Evolutionary conservation across 2,329 filamentous ascomycete genomes (phyloP), one percentile per base, ranked within the genome.

Genomic region (Aspergillus ochraceoroseus): DNA sequence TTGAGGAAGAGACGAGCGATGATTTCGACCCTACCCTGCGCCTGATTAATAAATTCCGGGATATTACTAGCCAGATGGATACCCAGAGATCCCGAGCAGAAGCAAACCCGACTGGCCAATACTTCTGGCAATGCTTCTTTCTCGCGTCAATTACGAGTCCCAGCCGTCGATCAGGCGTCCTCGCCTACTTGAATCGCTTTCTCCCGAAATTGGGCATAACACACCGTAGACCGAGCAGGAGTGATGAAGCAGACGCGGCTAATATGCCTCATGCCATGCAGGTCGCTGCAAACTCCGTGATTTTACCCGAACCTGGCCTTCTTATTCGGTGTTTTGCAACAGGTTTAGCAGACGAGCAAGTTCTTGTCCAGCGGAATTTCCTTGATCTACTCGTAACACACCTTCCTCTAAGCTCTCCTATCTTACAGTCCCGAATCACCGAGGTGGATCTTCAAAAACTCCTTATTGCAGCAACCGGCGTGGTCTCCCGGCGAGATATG

Each of bases 41-140:
- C 43, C 78, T 95, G 7, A 62, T 96, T 32, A 83, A 92, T 53
- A 80, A 77, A 41, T 80, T 96, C 61, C 87, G 89, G 56, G 66
- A 75, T 43, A 75, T 78, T 6, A 54, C 61, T 13, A 56, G 54
- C 11, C 51, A 32, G 77, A 88, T 54, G 73, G 81, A 42, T 69
- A 80, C 18, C 53, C 59, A 61, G 25, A 53, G 74, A 45, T 68
- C 75, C 9, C 49, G 68, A 65, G 38, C 72, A 72, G 49, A 77
- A 66, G 20, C 64, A 62, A 40, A 73, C 65, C 74, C 74, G 6
- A 80, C 81, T 7, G 86, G 89, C 51, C 85, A 86, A 49, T 95
- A 92, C 63, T 98, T 96, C 63, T 98, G 92, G 92, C 92, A 98
- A 67, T 95, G 88, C 62, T 84, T 98, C 59, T 96, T 98, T 57